Conservation (phyloP, 176 grass and related monocot species). For the Lolium perenne region DNA sequence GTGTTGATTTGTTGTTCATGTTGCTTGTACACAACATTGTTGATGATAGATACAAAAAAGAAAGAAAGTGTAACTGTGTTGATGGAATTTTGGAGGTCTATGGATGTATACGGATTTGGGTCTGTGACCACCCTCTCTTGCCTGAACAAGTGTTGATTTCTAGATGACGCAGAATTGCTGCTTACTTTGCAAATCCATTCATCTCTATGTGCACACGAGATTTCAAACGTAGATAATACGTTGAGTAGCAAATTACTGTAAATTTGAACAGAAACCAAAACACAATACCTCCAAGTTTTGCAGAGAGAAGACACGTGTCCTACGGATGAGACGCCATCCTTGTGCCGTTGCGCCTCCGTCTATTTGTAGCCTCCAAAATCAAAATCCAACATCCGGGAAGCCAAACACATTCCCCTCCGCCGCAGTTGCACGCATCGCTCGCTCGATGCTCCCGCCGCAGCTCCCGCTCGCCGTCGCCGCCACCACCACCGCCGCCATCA, state of each 20-base stretch:
- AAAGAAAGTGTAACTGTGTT: constrained; percentile 4
- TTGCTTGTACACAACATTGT: constrained; percentile 7
- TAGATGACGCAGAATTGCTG: background rate
- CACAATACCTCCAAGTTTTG: background rate
- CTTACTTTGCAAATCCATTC: background rate
- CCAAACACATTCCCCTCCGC: background rate
- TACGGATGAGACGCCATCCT: background rate
- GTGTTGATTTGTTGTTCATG: constrained; percentile 9
- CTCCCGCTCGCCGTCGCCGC: constrained; percentile 13
- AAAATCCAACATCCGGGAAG: constrained; percentile 19
- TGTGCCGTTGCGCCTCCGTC: background rate
- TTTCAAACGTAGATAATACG: background rate
- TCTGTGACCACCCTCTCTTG: background rate
- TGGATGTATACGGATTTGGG: background rate
- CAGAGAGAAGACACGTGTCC: background rate
- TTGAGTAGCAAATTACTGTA: background rate
- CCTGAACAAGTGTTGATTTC: background rate
- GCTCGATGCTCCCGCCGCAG: constrained; percentile 44
- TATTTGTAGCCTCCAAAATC: constrained; percentile 28
- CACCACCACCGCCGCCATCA: constrained; percentile 19
- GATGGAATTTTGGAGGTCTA: background rate
- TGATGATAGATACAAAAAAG: background rate
- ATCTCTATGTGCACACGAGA: background rate
- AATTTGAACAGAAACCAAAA: background rate
- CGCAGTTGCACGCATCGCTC: constrained; percentile 1